Conservation (phyloP, 768 basidiomycete species). For the Calocybe cyanea region DNA sequence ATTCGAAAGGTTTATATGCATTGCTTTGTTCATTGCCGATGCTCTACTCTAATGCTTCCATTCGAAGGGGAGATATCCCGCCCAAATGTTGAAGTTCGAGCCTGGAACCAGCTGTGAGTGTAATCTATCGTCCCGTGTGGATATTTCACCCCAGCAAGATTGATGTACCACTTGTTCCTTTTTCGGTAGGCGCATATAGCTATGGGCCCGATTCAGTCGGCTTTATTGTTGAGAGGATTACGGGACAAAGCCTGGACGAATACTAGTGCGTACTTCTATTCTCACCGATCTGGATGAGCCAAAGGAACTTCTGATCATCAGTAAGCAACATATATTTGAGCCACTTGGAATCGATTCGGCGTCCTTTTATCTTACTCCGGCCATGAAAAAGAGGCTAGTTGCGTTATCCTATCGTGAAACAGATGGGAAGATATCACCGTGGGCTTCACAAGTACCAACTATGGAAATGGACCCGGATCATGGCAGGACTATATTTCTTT, state of each 20-base stretch:
- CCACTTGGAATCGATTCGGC: conserved; percentile 17
- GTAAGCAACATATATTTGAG: conserved; percentile 20
- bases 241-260: conserved; percentile 24
- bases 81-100: conserved; percentile 22
- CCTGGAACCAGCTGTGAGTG: conserved; percentile 26
- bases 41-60: not conserved
- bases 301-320: not conserved
- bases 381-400: conserved; percentile 10
- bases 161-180: no score
- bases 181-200: conserved; percentile 21
- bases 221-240: conserved; percentile 25
- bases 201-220: conserved; percentile 21
- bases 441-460: conserved; percentile 8
- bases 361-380: conserved; percentile 18
- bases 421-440: conserved; percentile 13
- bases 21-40: not conserved
- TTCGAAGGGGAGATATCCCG: conserved; percentile 19
- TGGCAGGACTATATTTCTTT: conserved; percentile 3
- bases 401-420: conserved; percentile 11
- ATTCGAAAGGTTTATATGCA: conserved; percentile 13
- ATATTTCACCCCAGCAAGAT: no score
- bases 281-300: not conserved
- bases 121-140: no score
- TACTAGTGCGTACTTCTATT: conserved; percentile 21
- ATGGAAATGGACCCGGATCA: conserved; percentile 15